Conservation (phyloP, 345 rosid species). For the Isatis tinctoria region DNA sequence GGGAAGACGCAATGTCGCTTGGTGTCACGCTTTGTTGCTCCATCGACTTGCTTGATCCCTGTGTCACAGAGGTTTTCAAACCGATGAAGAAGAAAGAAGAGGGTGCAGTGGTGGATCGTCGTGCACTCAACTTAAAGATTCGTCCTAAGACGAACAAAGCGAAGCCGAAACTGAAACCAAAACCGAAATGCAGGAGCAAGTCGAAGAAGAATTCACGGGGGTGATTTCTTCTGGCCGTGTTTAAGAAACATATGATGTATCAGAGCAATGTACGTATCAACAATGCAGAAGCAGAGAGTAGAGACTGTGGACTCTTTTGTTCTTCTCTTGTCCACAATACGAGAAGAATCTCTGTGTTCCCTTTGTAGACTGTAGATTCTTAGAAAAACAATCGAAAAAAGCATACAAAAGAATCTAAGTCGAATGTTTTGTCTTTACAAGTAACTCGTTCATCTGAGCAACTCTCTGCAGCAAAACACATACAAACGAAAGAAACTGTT, state of each 20-base stretch:
- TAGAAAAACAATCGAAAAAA: too few species aligned
- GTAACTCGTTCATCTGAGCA: slow-evolving; percentile 43
- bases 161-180: slow-evolving; percentile 26
- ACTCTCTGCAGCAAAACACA: slow-evolving; percentile 38
- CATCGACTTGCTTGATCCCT: slow-evolving; percentile 49
- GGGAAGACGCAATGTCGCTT: slow-evolving; percentile 59
- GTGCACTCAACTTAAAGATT: slow-evolving; percentile 27
- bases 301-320: neutral
- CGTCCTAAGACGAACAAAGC: slow-evolving; percentile 25
- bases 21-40: slow-evolving; percentile 47
- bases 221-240: slow-evolving; percentile 3
- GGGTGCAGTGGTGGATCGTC: slow-evolving; percentile 31
- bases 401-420: slow-evolving; percentile 12
- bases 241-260: neutral
- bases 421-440: slow-evolving; percentile 27
- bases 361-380: too few species aligned
- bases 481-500: neutral
- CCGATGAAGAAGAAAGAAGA: slow-evolving; percentile 49
- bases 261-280: neutral
- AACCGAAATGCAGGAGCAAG: slow-evolving; percentile 16
- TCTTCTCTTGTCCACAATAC: neutral
- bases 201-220: neutral
- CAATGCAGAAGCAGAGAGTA: neutral
- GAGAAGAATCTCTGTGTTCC: neutral
- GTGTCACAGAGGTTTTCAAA: slow-evolving; percentile 53